Evolutionary conservation across 2,329 filamentous ascomycete genomes (phyloP).

Genomic region (Aspergillus sp.): DNA sequence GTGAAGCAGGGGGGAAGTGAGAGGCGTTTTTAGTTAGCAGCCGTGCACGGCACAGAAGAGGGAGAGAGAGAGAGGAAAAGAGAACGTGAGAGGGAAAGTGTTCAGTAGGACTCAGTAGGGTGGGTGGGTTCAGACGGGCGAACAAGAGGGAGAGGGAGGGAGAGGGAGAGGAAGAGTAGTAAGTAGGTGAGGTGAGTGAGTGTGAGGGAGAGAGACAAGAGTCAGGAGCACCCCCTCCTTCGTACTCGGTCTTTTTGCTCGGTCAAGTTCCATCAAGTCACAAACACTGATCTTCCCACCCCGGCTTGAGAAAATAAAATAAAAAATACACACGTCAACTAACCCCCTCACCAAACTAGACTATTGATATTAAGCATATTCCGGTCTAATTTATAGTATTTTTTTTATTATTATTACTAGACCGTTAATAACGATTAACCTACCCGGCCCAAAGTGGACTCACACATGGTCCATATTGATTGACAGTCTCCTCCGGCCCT

Average conservation of each 20-base stretch:
- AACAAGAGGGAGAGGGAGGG: background rate
- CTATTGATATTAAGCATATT: background rate
- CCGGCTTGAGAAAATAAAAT: background rate
- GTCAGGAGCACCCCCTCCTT: background rate
- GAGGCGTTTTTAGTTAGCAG: too few species aligned
- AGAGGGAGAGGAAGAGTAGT: too few species aligned
- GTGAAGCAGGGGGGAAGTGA: background rate
- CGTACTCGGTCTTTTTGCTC: background rate
- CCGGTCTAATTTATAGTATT: background rate
- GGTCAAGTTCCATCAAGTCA: background rate
- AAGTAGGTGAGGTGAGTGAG: too few species aligned
- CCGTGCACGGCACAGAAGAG: too few species aligned
- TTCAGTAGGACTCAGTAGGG: background rate
- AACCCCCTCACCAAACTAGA: background rate
- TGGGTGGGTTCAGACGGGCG: background rate
- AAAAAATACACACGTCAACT: background rate
- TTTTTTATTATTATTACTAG: background rate
- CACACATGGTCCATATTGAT: constrained; percentile 10
- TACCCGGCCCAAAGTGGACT: constrained; percentile 8
- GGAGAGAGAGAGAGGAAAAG: too few species aligned
- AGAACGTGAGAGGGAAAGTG: background rate
- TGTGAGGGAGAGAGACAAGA: background rate
- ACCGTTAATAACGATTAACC: background rate
- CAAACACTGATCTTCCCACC: background rate
- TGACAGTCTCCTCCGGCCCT: constrained; percentile 1